Evolutionary conservation across 768 basidiomycete genomes (phyloP), one percentile per base, ranked within the genome.

Genomic region (Vishniacozyma victoriae): DNA sequence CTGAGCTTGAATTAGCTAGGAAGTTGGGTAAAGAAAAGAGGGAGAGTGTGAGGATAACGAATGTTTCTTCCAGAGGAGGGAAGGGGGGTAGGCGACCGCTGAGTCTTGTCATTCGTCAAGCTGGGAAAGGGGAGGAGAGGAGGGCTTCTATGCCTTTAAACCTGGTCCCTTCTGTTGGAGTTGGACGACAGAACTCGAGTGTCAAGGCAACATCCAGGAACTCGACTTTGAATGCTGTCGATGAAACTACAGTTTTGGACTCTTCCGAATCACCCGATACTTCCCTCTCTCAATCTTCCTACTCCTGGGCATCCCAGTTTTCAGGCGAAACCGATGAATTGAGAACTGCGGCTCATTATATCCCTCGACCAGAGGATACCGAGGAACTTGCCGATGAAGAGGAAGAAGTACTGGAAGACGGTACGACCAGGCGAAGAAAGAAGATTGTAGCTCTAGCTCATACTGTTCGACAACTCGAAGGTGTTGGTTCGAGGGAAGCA

Each of bases 291-390:
- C 46, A 41, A 3, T 65, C 63, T 14, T 61, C 63, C 13, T 65
- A 65, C 41, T 61, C 60, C 3, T 65, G 63, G 63, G 63, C 63
- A 16, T 52, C 54, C 11, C 50, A 46, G 4, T 65, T 65, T 45
- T 65, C 63, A 4, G 63, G 63, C 27, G 63, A 65, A 42, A 65
- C 63, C 5, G 40, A 29, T 16, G 63, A 65, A 33, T 44, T 65
- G 11, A 52, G 63, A 7, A 48, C 52, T 3, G 55, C 63, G 2
- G 60, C 63, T 1, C 60, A 59, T 15, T 65, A 65, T 42, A 46
- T 59, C 9, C 60, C 54, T 2, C 6, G 37, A 41, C 33, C 27
- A 24, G 50, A 48, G 6, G 33, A 23, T 11, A 16, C 40, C 26
- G 39, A 35, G 37, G 5, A 22, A 15, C 22, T 24, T 19, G 42